These are phyloP conservation scores for Cordyceps javanica DNA, from an alignment of 2,329 filamentous ascomycete genomes.

Conservation along the genomic window DNA sequence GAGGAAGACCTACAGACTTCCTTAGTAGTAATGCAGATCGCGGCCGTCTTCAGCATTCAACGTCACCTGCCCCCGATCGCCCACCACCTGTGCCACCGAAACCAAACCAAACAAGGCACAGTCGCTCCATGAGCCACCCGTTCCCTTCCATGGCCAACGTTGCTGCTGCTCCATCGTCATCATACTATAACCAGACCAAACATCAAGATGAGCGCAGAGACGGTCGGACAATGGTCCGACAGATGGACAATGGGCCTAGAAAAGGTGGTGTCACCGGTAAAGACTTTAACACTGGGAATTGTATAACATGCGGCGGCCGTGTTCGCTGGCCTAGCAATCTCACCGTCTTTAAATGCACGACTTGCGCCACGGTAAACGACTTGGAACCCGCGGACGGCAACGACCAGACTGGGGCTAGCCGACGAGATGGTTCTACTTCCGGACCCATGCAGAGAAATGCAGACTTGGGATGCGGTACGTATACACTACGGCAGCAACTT, in stretches of 20 bases:
- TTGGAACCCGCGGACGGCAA: slow-evolving; percentile 33
- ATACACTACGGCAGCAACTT: not conserved
- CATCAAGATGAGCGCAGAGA: slow-evolving; percentile 34
- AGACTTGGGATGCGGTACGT: slow-evolving; percentile 10
- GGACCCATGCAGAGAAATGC: not conserved
- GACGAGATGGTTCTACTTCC: slow-evolving; percentile 18
- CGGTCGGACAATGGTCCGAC: slow-evolving; percentile 25
- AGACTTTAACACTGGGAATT: slow-evolving; percentile 64
- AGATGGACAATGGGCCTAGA: slow-evolving; percentile 24
- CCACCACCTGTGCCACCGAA: slow-evolving; percentile 6
- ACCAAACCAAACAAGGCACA: slow-evolving; percentile 24
- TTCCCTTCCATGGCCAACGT: slow-evolving; percentile 64
- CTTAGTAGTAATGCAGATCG: slow-evolving; percentile 3
- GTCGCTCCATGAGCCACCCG: slow-evolving; percentile 69
- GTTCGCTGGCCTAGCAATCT: slow-evolving; percentile 73
- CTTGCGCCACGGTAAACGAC: slow-evolving; percentile 82
- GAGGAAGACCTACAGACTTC: not conserved
- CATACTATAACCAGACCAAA: slow-evolving; percentile 27
- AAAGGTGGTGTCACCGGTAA: slow-evolving; percentile 29
- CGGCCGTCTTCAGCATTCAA: not conserved
- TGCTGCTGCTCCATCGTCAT: slow-evolving; percentile 19
- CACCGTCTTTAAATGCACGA: slow-evolving; percentile 72
- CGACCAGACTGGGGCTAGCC: slow-evolving; percentile 17
- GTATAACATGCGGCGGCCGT: slow-evolving; percentile 78
- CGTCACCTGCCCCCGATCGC: not conserved